Evolutionary conservation across 495 filamentous ascomycete genomes (phyloP).

Genomic region (Chaetomium fimeti): DNA sequence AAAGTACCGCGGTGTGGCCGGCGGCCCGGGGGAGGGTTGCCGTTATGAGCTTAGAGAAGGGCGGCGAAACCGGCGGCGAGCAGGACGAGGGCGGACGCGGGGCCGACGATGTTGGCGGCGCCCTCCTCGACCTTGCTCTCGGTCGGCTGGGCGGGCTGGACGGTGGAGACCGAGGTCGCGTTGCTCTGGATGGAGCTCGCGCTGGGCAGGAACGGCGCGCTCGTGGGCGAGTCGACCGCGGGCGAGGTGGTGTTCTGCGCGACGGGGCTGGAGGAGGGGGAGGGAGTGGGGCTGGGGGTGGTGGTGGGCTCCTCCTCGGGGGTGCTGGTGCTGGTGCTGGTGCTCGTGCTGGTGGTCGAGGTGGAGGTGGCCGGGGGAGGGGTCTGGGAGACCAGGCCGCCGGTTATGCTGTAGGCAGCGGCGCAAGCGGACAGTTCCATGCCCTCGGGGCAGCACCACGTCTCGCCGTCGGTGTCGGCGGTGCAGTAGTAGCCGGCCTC

Average conservation of each 20-base stretch:
- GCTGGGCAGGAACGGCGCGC: slow-evolving; percentile 9
- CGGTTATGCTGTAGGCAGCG: slow-evolving; percentile 38
- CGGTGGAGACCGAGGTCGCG: slow-evolving; percentile 22
- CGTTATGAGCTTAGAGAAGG: slow-evolving; percentile 38
- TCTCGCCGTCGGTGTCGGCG: slow-evolving; percentile 37
- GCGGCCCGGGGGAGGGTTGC: slow-evolving; percentile 26
- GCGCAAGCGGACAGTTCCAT: slow-evolving; percentile 47
- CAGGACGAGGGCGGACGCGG: slow-evolving; percentile 31
- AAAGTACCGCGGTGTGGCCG: too few relatives aligned
- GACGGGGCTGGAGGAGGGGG: background rate
- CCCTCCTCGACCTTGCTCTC: slow-evolving; percentile 21
- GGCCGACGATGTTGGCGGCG: slow-evolving; percentile 28
- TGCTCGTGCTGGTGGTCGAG: slow-evolving; percentile 24
- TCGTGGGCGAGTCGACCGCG: background rate
- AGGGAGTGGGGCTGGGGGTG: slow-evolving; percentile 12
- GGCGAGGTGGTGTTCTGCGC: background rate
- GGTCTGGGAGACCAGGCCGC: slow-evolving; percentile 42
- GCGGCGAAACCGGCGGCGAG: slow-evolving; percentile 33
- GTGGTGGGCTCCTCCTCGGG: slow-evolving; percentile 2
- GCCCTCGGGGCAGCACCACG: slow-evolving; percentile 50
- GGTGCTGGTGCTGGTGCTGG: slow-evolving; percentile 15
- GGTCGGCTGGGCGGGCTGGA: slow-evolving; percentile 20
- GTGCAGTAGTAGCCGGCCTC: slow-evolving; percentile 51
- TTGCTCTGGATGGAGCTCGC: slow-evolving; percentile 22
- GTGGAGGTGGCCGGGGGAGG: slow-evolving; percentile 22